Percentiles rank a stretch among this genome's conserved stretches.
Evolutionary conservation across 176 grass and related monocot genomes (phyloP).

Genomic region (Avena sativa): DNA sequence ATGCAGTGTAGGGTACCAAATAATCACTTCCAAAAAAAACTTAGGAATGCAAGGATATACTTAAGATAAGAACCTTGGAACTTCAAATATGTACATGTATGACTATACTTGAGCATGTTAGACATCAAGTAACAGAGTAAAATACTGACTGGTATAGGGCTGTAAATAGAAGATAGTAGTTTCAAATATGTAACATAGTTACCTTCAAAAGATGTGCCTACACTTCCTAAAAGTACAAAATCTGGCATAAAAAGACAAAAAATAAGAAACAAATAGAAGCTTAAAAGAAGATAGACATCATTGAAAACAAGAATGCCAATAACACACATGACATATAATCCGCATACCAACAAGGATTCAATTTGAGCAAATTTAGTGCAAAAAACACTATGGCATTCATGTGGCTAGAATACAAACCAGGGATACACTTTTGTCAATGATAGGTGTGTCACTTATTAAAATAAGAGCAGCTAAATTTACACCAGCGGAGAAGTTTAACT

Average conservation of each 20-base stretch:
- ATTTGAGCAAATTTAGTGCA: constrained; percentile 23
- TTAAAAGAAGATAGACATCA: not conserved
- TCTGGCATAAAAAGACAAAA: constrained; percentile 60
- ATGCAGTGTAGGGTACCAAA: no score
- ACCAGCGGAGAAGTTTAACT: not conserved
- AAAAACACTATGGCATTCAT: constrained; percentile 5
- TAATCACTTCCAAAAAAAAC: no score
- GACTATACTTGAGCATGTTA: not conserved
- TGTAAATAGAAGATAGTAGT: not conserved
- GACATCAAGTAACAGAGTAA: not conserved
- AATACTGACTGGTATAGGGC: not conserved
- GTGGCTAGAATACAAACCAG: constrained; percentile 1
- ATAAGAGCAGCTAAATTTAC: not conserved
- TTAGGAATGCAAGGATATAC: no score
- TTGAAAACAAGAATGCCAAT: constrained; percentile 1
- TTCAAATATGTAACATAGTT: constrained; percentile 23
- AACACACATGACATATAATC: not conserved
- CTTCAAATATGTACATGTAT: no score
- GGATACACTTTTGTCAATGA: not conserved
- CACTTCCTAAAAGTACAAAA: constrained; percentile 98
- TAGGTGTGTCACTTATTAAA: constrained; percentile 13
- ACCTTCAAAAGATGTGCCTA: constrained; percentile 94
- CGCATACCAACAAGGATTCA: not conserved
- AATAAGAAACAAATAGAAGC: not conserved
- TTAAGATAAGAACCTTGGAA: no score